Percentiles rank a stretch among this genome's conserved stretches.
Conservation (phyloP, 2,329 filamentous ascomycete genomes). For the Didymella keratinophila region DNA sequence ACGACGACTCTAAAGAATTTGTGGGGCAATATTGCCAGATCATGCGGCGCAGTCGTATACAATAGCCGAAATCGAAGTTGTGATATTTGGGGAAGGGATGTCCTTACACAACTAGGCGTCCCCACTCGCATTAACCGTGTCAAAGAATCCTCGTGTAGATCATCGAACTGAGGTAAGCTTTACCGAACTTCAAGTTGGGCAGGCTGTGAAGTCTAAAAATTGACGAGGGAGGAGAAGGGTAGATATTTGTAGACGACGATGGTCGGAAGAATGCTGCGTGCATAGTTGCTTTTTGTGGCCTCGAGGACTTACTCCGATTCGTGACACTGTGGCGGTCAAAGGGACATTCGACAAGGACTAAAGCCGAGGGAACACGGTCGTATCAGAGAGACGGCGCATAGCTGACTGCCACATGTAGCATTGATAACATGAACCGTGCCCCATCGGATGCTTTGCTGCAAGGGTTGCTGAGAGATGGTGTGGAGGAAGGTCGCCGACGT, state of each 20-base stretch:
- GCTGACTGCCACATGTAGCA: not conserved
- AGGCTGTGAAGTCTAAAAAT: not conserved
- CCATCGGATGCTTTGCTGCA: not conserved
- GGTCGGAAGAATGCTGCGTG: not conserved
- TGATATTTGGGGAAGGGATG: conserved; percentile 11
- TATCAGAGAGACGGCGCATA: conserved; percentile 10
- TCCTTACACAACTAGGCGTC: conserved; percentile 3
- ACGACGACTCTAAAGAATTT: not conserved
- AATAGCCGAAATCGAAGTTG: conserved; percentile 4
- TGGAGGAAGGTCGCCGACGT: conserved; percentile 9
- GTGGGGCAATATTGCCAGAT: not conserved
- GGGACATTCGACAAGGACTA: conserved; percentile 1
- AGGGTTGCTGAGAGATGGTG: not conserved
- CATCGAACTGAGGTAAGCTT: not conserved
- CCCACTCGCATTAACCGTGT: not conserved
- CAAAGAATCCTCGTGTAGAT: not conserved
- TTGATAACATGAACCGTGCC: not conserved
- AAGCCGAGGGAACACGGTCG: not conserved
- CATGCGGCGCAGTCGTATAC: conserved; percentile 11
- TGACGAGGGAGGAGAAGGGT: not conserved
- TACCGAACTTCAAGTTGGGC: not conserved
- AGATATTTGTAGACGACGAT: not conserved
- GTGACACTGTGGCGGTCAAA: conserved; percentile 21
- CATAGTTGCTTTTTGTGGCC: conserved; percentile 4
- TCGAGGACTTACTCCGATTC: not conserved